Evolutionary conservation across 2,329 filamentous ascomycete species (phyloP), one percentile per base, ranked within the genome.

Genomic region (Diaporthe helianthi): DNA sequence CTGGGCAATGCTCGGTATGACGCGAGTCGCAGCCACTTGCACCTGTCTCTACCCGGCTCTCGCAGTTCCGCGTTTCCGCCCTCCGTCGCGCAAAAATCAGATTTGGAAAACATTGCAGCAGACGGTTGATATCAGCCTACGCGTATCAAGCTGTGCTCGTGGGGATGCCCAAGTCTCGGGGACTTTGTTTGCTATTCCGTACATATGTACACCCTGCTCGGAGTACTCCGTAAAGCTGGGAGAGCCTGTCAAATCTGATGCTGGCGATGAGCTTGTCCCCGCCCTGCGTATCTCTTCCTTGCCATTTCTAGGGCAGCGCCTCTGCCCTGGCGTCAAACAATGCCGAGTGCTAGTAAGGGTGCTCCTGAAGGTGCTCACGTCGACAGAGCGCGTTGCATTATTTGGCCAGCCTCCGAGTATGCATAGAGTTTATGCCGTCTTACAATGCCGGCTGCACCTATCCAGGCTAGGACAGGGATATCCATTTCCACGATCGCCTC

Each of bases 21-120:
- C 44, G 29, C 8, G 29, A 36, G 44, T 63, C 29, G 58, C 58
- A 36, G 41, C 41, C 41, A 36, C 41, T n/a, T 63, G 58, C 41
- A 36, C 41, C 29, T 63, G 58, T 49, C 58, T 63, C 29, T 31
- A 31, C n/a, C 58, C n/a, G 58, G 47, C 24, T 61, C 41, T 47
- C 8, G 41, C 10, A 61, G 47, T 61, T 63, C 58, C 58, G 58
- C 58, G 26, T 63, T 63, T 63, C 58, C 58, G 58, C 58, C 49
- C 26, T 49, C 24, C 19, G 44, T 47, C 58, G 58, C 58, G 58
- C 13, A 46, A 49, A 19, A 49, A 19, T 36, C 19, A 22, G 26
- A 33, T 36, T 63, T 15, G 44, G 10, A 15, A 15, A 46, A 46
- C 24, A n/a, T 29, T 19, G 33, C 53, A 19, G 33, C 36, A 41